These are phyloP conservation scores for Yarrowia sp. DNA, from an alignment of 805 yeast species.

Conservation along the genomic window DNA sequence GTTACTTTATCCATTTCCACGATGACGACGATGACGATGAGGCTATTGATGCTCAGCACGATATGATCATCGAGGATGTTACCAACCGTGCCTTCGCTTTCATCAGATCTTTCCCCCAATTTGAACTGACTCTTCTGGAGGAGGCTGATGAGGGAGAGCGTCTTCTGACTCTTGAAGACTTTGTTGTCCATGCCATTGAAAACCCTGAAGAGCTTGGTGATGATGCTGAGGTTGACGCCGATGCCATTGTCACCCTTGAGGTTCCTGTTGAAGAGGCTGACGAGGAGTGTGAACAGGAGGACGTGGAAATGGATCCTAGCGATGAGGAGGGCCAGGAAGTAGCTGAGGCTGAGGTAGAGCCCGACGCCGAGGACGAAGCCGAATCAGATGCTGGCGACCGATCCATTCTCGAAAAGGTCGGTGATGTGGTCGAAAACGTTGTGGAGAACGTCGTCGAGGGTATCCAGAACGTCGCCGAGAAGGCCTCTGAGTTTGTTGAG, in stretches of 20 bases:
- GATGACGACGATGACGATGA: constrained; percentile 22
- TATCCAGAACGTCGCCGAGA: background rate
- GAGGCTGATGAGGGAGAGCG: background rate
- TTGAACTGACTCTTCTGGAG: constrained; percentile 18
- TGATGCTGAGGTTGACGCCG: background rate
- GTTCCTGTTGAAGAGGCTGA: constrained; percentile 3
- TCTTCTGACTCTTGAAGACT: background rate
- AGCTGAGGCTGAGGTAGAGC: background rate
- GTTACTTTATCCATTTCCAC: constrained; percentile 21
- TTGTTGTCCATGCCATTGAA: constrained; percentile 7
- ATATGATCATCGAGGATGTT: constrained; percentile 9
- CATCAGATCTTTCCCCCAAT: constrained; percentile 10
- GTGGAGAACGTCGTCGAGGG: constrained; percentile 6
- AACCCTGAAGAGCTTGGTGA: background rate
- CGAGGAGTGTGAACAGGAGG: constrained; percentile 3
- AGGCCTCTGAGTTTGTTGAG: background rate
- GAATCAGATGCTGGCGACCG: background rate
- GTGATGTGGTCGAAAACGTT: background rate
- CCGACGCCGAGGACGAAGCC: background rate
- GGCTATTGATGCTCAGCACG: constrained; percentile 12
- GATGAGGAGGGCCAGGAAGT: background rate
- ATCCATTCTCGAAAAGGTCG: background rate
- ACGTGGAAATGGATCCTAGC: constrained; percentile 1
- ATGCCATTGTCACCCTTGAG: background rate
- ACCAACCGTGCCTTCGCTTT: background rate